phyloP scores from a whole-genome alignment of 2,329 filamentous ascomycete species.

The Chaetomium sp. region DNA sequence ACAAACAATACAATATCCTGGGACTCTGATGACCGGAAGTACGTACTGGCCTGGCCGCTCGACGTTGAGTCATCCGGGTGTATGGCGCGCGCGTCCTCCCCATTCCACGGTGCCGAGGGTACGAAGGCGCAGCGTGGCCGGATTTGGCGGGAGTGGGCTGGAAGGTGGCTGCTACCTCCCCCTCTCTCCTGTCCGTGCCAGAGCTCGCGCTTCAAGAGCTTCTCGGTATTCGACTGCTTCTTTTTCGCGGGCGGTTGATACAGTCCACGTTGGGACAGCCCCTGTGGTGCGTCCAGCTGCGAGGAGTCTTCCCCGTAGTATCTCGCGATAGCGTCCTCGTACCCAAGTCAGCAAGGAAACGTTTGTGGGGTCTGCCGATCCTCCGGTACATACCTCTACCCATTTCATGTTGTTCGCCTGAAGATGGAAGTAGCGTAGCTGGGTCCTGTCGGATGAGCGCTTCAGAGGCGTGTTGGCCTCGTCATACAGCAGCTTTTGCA shows the following conservation, averaged over 20 bases:
- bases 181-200: conserved; percentile 34
- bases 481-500: conserved; percentile 32
- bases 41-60: neutral
- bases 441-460: conserved; percentile 25
- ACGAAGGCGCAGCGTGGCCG: conserved; percentile 33
- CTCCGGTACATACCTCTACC: conserved; percentile 21
- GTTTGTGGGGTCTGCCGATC: too few relatives aligned
- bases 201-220: conserved; percentile 32
- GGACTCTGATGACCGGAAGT: conserved; percentile 21
- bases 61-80: neutral
- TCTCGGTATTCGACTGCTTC: conserved; percentile 31
- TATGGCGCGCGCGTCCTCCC: neutral
- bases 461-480: conserved; percentile 28
- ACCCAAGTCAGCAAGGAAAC: neutral
- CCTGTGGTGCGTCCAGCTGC: conserved; percentile 21
- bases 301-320: conserved; percentile 32
- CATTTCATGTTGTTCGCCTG: conserved; percentile 35
- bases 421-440: conserved; percentile 33
- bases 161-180: conserved; percentile 28
- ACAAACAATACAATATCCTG: conserved; percentile 32
- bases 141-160: conserved; percentile 32
- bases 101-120: conserved; percentile 26
- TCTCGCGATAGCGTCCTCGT: conserved; percentile 28
- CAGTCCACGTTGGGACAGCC: conserved; percentile 19
- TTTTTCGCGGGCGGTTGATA: conserved; percentile 26